Conservation (phyloP, 257 asterid species). For the Mentha longifolia region DNA sequence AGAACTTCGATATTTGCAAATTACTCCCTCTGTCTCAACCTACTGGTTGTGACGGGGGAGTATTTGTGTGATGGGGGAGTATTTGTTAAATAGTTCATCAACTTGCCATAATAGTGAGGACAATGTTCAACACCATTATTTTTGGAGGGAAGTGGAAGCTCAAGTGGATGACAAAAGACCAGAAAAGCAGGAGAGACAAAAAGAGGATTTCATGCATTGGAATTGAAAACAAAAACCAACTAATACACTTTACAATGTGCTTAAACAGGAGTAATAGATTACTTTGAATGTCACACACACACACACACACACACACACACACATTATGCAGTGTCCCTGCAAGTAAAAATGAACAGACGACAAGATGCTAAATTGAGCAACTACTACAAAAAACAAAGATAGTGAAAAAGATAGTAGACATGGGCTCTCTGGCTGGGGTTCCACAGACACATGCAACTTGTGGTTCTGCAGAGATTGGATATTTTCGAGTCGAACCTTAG, state of each 20-base stretch:
- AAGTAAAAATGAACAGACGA: not conserved
- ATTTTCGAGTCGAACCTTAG: not conserved
- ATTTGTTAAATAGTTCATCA: not conserved
- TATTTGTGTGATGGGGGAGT: not conserved
- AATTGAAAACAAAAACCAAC: constrained; percentile 10
- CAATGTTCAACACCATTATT: not conserved
- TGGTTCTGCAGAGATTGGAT: not conserved
- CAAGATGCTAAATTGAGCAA: not conserved
- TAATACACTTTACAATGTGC: constrained; percentile 2
- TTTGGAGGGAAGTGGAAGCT: constrained; percentile 10
- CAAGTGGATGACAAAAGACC: constrained; percentile 27
- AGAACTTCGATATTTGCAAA: not conserved
- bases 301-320: too few relatives aligned
- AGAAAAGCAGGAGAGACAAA: constrained; percentile 26
- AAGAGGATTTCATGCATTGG: constrained; percentile 32
- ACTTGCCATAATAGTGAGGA: not conserved
- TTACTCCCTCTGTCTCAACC: not conserved
- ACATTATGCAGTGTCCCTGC: not conserved
- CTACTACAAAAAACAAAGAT: not conserved
- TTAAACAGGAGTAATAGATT: too few relatives aligned
- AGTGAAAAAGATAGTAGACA: too few relatives aligned
- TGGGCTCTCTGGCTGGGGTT: not conserved
- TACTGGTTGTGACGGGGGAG: too few relatives aligned
- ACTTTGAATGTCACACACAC: too few relatives aligned
- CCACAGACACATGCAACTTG: not conserved